These are phyloP conservation scores for Kuraishia ogatae DNA, from an alignment of 805 yeast genomes.

Conservation along the genomic window DNA sequence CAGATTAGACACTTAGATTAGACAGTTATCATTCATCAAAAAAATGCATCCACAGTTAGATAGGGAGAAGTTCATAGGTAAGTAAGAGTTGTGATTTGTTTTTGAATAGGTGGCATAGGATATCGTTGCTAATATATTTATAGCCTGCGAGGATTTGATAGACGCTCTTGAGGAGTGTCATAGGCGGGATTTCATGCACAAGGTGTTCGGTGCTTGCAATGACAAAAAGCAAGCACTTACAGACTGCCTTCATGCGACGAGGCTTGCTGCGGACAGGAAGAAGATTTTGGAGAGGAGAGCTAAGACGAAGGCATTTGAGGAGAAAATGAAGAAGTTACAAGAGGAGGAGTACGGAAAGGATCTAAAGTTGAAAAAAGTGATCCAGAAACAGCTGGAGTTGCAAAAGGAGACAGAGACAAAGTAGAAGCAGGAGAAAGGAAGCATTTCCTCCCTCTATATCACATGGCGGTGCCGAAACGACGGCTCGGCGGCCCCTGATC, in stretches of 20 bases:
- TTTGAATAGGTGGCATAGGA: no score
- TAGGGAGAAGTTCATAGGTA: constrained; percentile 20
- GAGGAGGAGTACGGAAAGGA: constrained; percentile 81
- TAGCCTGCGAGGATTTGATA: constrained; percentile 73
- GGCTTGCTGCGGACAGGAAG: constrained; percentile 53
- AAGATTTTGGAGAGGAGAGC: constrained; percentile 44
- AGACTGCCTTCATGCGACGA: constrained; percentile 71
- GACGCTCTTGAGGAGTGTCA: constrained; percentile 89
- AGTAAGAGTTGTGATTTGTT: constrained; percentile 6
- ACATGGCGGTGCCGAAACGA: not conserved
- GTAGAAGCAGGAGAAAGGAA: not conserved
- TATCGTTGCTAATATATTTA: not conserved
- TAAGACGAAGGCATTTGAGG: constrained; percentile 44
- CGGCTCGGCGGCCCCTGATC: not conserved
- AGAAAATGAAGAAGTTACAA: constrained; percentile 49
- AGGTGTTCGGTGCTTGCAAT: constrained; percentile 79
- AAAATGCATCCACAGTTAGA: constrained; percentile 24
- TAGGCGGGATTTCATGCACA: constrained; percentile 51
- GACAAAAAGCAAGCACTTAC: constrained; percentile 72
- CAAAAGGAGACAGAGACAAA: constrained; percentile 5
- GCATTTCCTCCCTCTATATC: no score
- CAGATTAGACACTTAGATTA: no score
- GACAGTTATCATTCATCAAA: no score
- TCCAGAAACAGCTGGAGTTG: constrained; percentile 41
- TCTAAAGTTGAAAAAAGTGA: constrained; percentile 54